Conservation (phyloP, 2,329 filamentous ascomycete genomes). For the Apiospora koreana region DNA sequence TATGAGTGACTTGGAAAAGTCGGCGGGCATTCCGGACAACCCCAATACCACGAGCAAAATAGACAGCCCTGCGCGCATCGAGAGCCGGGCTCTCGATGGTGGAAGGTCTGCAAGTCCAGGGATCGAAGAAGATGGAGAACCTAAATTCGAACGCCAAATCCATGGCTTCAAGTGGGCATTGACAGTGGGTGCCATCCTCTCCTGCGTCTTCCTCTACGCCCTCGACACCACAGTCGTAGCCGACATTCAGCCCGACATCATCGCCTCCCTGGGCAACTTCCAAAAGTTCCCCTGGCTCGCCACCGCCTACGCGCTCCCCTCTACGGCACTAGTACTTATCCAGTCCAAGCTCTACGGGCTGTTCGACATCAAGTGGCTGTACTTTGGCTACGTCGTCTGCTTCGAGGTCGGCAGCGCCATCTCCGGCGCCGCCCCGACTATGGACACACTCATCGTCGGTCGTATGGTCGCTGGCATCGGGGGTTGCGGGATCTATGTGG, state of each 20-base stretch:
- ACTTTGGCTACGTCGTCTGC: conserved; percentile 20
- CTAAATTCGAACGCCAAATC: neutral
- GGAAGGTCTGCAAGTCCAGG: neutral
- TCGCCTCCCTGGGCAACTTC: conserved; percentile 34
- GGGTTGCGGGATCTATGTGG: conserved; percentile 44
- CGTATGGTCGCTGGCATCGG: conserved; percentile 46
- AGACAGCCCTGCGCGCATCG: neutral
- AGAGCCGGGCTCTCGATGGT: neutral
- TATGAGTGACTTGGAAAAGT: neutral
- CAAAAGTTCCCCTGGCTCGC: conserved; percentile 41
- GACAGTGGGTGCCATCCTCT: neutral
- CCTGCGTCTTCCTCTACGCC: conserved; percentile 26
- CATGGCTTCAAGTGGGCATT: neutral
- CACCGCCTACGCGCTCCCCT: conserved; percentile 37
- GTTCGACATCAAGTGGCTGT: conserved; percentile 48
- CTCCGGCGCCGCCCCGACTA: conserved; percentile 45
- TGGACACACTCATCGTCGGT: conserved; percentile 50
- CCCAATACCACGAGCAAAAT: neutral
- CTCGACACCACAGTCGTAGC: conserved; percentile 47
- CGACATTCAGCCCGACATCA: conserved; percentile 41
- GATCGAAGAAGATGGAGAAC: too few relatives aligned
- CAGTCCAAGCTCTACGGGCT: conserved; percentile 38
- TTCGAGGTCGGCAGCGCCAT: conserved; percentile 32
- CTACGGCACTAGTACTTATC: conserved; percentile 34
- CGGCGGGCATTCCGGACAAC: neutral